Conservation (phyloP, 2,329 filamentous ascomycete genomes). For the Phyllosticta citriasiana region DNA sequence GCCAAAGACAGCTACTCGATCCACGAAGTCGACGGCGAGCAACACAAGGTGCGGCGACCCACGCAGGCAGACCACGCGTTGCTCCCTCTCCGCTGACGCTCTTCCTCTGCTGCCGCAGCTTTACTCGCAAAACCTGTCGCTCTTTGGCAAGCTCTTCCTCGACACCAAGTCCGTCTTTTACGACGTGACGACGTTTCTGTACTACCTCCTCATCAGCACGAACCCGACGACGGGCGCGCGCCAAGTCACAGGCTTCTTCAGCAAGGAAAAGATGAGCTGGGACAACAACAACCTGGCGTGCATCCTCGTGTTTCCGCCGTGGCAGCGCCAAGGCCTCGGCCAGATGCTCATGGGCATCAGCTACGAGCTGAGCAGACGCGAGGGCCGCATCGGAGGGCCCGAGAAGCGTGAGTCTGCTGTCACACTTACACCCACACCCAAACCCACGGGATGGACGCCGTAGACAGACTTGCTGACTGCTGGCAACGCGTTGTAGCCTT, state of each 20-base stretch:
- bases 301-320: conserved; percentile 90
- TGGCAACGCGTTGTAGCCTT: conserved; percentile 41
- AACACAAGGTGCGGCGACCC: conserved; percentile 45
- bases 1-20: conserved; percentile 71
- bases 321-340: conserved; percentile 83
- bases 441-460: no score
- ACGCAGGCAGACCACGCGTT: not conserved
- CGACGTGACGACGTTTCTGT: conserved; percentile 88
- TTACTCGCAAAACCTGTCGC: conserved; percentile 88
- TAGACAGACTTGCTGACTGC: no score
- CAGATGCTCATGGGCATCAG: conserved; percentile 84
- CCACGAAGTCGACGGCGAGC: conserved; percentile 86
- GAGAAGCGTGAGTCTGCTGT: conserved; percentile 58
- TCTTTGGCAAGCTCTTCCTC: conserved; percentile 95
- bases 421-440: not conserved
- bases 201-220: conserved; percentile 66
- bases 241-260: conserved; percentile 90
- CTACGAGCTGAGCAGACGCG: conserved; percentile 80
- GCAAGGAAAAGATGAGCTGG: conserved; percentile 98
- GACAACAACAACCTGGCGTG: conserved; percentile 97
- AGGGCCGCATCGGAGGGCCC: conserved; percentile 77
- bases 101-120: conserved; percentile 33
- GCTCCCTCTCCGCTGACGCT: not conserved
- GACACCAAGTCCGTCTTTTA: conserved; percentile 99
- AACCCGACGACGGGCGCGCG: conserved; percentile 4